Percentiles rank a stretch among this genome's conserved stretches.
Evolutionary conservation across 2,329 filamentous ascomycete species (phyloP).

Genomic region (Colletotrichum viniferum): DNA sequence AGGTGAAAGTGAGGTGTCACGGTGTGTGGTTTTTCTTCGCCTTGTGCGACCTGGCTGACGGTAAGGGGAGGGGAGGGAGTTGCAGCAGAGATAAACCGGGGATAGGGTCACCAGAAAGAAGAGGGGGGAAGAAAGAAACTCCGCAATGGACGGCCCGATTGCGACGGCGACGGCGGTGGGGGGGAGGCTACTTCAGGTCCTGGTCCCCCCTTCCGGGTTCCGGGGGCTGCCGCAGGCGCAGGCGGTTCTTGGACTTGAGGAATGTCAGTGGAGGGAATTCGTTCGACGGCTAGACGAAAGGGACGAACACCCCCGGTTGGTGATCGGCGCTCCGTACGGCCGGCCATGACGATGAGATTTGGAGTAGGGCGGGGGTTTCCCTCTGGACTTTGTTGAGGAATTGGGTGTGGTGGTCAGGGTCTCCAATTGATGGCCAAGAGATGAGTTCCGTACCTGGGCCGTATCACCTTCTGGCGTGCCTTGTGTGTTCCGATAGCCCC

Average conservation of each 20-base stretch:
- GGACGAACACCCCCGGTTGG: not conserved
- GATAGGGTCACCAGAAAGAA: not conserved
- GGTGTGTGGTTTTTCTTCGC: not conserved
- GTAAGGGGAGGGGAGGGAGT: not conserved
- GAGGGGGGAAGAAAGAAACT: not conserved
- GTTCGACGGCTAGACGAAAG: not conserved
- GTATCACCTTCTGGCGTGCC: not conserved
- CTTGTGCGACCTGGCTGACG: not conserved
- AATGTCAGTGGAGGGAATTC: conserved; percentile 1
- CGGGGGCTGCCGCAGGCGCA: not conserved
- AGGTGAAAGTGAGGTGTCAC: not conserved
- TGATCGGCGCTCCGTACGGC: conserved; percentile 15
- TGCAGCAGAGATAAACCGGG: not conserved
- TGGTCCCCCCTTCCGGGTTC: not conserved
- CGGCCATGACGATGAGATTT: not conserved
- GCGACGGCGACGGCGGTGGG: not conserved
- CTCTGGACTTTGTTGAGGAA: not conserved
- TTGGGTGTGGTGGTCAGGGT: not conserved
- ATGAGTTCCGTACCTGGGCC: not conserved
- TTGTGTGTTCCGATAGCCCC: not conserved
- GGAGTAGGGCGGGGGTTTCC: not conserved
- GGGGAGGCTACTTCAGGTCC: not conserved
- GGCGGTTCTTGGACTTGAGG: not conserved
- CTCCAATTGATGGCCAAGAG: not conserved
- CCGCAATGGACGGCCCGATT: not conserved